A percentile compares a stretch with the other conserved stretches of the same genome.
Conservation (phyloP, 2,329 filamentous ascomycete genomes). For the Diaporthe caulivora region DNA sequence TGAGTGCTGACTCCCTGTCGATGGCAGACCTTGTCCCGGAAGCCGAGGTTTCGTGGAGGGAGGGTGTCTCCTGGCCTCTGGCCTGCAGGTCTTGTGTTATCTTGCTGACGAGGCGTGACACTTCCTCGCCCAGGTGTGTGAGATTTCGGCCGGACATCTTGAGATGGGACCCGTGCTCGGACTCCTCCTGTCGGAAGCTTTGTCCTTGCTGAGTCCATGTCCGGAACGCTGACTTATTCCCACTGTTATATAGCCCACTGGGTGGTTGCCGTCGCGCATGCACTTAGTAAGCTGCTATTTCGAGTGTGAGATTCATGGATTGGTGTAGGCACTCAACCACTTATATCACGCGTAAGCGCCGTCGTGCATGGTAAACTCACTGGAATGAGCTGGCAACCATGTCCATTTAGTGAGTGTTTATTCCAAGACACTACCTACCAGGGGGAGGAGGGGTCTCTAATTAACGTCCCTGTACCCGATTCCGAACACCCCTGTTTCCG, state of each 20-base stretch:
- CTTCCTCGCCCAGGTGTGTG: background rate
- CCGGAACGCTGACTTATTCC: background rate
- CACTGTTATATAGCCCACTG: background rate
- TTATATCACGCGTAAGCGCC: background rate
- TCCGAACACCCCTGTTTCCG: too few relatives aligned
- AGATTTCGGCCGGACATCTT: background rate
- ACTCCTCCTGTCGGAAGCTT: too few relatives aligned
- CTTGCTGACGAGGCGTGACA: background rate
- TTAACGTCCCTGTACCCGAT: too few relatives aligned
- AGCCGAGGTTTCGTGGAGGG: background rate
- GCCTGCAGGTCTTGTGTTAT: background rate
- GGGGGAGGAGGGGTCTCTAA: too few relatives aligned
- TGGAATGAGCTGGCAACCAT: background rate
- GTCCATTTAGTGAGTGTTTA: too few relatives aligned
- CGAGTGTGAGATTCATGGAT: too few relatives aligned
- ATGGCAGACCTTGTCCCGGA: too few relatives aligned
- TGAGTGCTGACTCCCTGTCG: background rate
- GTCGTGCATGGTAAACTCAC: background rate
- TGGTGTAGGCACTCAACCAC: background rate
- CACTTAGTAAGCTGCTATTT: constrained; percentile 8
- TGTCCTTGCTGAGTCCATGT: too few relatives aligned
- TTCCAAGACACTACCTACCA: too few relatives aligned
- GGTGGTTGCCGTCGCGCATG: background rate
- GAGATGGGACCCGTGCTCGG: background rate
- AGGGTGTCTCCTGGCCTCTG: background rate